Evolutionary conservation across 2,329 filamentous ascomycete genomes (phyloP).

Genomic region (Colletotrichum trifolii): DNA sequence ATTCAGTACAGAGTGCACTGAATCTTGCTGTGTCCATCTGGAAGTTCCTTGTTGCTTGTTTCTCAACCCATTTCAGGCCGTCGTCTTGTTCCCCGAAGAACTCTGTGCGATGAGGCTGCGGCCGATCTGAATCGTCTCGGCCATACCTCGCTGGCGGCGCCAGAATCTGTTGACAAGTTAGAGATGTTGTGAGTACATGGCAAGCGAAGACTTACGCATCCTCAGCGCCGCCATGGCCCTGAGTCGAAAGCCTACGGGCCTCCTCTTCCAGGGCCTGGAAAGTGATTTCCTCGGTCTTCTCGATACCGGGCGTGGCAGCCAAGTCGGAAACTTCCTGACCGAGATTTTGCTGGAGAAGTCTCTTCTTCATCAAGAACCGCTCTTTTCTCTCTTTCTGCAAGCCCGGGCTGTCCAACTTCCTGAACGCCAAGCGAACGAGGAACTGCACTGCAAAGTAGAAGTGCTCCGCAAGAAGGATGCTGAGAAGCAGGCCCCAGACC

Average conservation of each 20-base stretch:
- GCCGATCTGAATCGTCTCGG: slow-evolving; percentile 68
- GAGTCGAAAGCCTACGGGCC: slow-evolving; percentile 61
- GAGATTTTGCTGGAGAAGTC: slow-evolving; percentile 79
- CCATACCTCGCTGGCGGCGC: slow-evolving; percentile 68
- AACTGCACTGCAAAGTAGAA: slow-evolving; percentile 84
- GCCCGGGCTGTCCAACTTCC: slow-evolving; percentile 86
- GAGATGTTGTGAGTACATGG: background rate
- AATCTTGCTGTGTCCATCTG: background rate
- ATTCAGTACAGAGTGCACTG: slow-evolving; percentile 13
- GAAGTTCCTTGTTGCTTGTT: background rate
- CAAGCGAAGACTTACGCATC: slow-evolving; percentile 55
- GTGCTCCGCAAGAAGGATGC: slow-evolving; percentile 89
- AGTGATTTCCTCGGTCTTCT: slow-evolving; percentile 71
- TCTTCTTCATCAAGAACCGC: slow-evolving; percentile 82
- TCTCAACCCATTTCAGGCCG: slow-evolving; percentile 2
- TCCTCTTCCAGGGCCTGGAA: slow-evolving; percentile 73
- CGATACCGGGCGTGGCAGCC: slow-evolving; percentile 58
- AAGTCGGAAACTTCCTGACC: slow-evolving; percentile 65
- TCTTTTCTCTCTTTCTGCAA: slow-evolving; percentile 87
- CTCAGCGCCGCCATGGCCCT: slow-evolving; percentile 62
- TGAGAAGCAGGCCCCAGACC: slow-evolving; percentile 82
- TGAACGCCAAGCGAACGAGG: slow-evolving; percentile 77
- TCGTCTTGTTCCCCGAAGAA: slow-evolving; percentile 31
- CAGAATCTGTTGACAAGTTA: slow-evolving; percentile 62
- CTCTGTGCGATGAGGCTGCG: slow-evolving; percentile 59